A percentile compares a stretch with the other conserved stretches of the same genome.
Conservation (phyloP, 371 early-diverging fungal species). For the Conidiobolus incongruus region DNA sequence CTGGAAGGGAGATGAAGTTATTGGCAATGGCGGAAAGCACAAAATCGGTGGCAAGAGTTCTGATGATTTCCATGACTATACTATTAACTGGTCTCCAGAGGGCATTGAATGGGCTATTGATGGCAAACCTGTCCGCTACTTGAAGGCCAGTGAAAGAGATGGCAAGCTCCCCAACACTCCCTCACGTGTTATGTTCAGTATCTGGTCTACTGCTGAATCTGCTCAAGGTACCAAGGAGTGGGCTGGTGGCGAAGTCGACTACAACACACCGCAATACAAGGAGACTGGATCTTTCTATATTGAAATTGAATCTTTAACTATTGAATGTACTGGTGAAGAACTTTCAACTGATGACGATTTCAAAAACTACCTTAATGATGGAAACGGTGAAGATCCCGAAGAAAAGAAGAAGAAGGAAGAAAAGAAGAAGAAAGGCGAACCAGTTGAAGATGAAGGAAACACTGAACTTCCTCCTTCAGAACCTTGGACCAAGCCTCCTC, state of each 20-base stretch:
- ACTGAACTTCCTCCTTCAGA: too few species aligned
- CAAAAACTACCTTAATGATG: too few species aligned
- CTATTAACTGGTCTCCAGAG: conserved; percentile 29
- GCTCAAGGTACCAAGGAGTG: conserved; percentile 9
- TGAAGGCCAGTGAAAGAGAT: conserved; percentile 8
- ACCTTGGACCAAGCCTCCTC: too few species aligned
- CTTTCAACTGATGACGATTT: conserved; percentile 2
- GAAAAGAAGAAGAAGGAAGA: too few species aligned
- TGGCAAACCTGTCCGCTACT: conserved; percentile 19
- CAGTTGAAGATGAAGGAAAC: too few species aligned
- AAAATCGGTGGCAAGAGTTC: conserved; percentile 7
- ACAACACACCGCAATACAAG: conserved; percentile 1
- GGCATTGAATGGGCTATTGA: conserved; percentile 25
- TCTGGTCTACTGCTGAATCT: conserved; percentile 36
- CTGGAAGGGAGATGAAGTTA: conserved; percentile 11
- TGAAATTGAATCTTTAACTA: neutral
- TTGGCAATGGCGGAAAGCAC: conserved; percentile 11
- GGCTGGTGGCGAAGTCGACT: conserved; percentile 12
- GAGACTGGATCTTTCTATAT: conserved; percentile 1
- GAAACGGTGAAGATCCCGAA: too few species aligned
- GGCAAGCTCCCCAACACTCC: conserved; percentile 25
- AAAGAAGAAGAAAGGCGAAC: too few species aligned
- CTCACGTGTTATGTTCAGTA: conserved; percentile 25
- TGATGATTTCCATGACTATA: conserved; percentile 12
- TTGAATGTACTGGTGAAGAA: neutral